Evolutionary conservation across 2,329 filamentous ascomycete species (phyloP), one percentile per base, ranked within the genome.

Genomic region (Pseudogymnoascus sp.): DNA sequence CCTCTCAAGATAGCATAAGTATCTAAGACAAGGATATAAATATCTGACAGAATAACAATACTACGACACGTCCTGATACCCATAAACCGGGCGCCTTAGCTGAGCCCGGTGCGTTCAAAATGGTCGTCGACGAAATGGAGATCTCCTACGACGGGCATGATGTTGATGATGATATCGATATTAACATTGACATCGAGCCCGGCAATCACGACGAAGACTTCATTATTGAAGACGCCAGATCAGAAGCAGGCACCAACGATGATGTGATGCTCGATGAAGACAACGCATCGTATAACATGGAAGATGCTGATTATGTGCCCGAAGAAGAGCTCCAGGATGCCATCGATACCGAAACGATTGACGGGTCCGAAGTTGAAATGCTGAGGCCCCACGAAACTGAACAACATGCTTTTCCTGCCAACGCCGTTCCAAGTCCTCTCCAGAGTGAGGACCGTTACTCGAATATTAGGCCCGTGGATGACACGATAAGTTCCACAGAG

Each of bases 161-260:
- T 58, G 68, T 70, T 43, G 77, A 80, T 60, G 76, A 75, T 59
- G 79, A 83, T 61, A 80, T 81, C 60, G 81, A 84, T 62, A 83
- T 87, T 63, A 83, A 87, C 65, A 76, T 86, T 63, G 82, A 84
- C 65, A 70, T 79, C 63, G 73, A 75, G 67, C 71, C 68, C 50
- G 71, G 69, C 14, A 67, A 69, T 30, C 70, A 72, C 25, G 77
- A 86, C 62, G 80, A 84, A 65, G 79, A 84, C 65, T 76, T 78
- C 62, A 82, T 84, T 60, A 75, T 83, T 57, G 78, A 83, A 66
- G 84, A 87, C 65, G 74, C 67, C 30, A 64, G 64, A 47, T 64
- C 68, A 14, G 74, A 75, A 61, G 71, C 73, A 34, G 69, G 65
- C 62, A 70, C 72, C 41, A 74, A 79, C 68, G 77, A 78, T 57